Conservation (phyloP, 768 basidiomycete genomes). For the Pisolithus albus region DNA sequence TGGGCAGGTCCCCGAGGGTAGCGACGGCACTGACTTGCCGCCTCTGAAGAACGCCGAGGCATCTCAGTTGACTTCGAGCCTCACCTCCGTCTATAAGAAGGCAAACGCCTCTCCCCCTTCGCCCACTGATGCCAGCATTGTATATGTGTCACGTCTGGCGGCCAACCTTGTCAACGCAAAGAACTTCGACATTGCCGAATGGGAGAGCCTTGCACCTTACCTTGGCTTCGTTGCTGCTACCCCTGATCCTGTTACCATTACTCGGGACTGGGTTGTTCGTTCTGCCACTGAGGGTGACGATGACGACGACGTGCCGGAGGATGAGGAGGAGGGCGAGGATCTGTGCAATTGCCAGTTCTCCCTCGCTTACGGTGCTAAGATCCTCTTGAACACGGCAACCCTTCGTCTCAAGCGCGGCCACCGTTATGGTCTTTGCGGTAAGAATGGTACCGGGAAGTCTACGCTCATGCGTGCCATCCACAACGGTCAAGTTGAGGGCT, state of each 20-base stretch:
- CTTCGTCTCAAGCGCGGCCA: conserved; percentile 98
- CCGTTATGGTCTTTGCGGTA: conserved; percentile 97
- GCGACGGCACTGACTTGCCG: conserved; percentile 89
- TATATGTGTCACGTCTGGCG: conserved; percentile 75
- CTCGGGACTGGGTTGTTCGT: conserved; percentile 84
- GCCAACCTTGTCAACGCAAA: conserved; percentile 83
- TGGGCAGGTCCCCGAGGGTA: conserved; percentile 75
- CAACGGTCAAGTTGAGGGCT: conserved; percentile 95
- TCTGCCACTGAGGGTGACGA: conserved; percentile 75
- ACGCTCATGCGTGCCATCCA: conserved; percentile 91
- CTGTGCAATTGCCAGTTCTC: conserved; percentile 99
- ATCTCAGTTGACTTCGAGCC: conserved; percentile 54
- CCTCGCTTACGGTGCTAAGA: conserved; percentile 97
- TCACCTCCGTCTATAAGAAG: conserved; percentile 84
- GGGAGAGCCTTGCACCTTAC: conserved; percentile 78
- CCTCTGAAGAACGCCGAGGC: conserved; percentile 74
- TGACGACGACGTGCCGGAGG: conserved; percentile 63
- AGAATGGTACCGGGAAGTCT: conserved; percentile 98
- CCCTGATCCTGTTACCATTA: conserved; percentile 60
- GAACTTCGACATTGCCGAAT: conserved; percentile 86
- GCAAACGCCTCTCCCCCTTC: conserved; percentile 53
- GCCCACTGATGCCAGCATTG: conserved; percentile 47
- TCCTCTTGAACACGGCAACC: conserved; percentile 90
- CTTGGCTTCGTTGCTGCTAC: conserved; percentile 56
- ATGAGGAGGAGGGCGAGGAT: conserved; percentile 98